Evolutionary conservation across 1,139 yeast genomes (phyloP).

Genomic region (Arxiozyma slooffiae): DNA sequence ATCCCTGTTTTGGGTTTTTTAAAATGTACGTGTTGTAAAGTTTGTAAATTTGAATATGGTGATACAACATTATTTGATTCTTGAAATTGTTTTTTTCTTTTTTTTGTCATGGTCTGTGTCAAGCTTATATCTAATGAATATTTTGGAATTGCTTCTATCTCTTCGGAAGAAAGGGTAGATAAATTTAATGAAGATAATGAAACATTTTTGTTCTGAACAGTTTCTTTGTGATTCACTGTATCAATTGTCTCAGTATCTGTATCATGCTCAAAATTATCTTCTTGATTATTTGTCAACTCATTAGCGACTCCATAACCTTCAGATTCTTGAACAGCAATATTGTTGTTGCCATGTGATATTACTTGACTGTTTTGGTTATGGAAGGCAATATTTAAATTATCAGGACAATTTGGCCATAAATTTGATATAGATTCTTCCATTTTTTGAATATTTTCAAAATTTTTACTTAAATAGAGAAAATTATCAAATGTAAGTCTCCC

Average conservation of each 20-base stretch:
- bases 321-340: neutral
- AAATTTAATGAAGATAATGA: neutral
- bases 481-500: slow-evolving; percentile 11
- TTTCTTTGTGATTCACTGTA: neutral
- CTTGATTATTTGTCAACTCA: neutral
- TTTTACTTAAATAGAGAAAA: slow-evolving; percentile 7
- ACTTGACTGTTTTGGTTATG: neutral
- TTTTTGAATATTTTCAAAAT: slow-evolving; percentile 13
- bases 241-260: neutral
- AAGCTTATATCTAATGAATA: slow-evolving; percentile 14
- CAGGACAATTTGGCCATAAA: slow-evolving; percentile 23
- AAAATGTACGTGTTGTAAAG: neutral
- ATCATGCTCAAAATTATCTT: neutral
- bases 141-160: neutral
- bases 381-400: neutral
- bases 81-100: slow-evolving; percentile 5
- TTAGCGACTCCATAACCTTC: neutral
- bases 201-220: neutral
- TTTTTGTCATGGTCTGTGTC: slow-evolving; percentile 20
- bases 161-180: slow-evolving; percentile 9
- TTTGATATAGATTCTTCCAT: slow-evolving; percentile 22
- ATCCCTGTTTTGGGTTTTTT: neutral
- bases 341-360: neutral
- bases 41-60: neutral
- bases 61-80: neutral